These are phyloP conservation scores for Hyaloraphidium curvatum DNA, from an alignment of 192 early-diverging fungal species.

Conservation along the genomic window DNA sequence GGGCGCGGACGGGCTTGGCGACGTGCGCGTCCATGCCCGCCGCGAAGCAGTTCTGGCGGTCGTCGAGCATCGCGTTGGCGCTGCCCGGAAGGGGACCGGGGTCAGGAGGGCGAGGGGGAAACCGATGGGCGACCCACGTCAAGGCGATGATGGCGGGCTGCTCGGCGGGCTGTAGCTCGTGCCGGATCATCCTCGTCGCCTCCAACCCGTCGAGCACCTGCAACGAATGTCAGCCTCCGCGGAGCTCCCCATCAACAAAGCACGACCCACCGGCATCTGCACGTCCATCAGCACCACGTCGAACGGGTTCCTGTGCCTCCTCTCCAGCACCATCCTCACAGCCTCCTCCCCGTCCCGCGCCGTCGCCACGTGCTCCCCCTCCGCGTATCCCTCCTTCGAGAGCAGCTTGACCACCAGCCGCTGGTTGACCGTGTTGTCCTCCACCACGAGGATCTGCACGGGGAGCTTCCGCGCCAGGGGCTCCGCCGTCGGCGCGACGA, in stretches of 20 bases:
- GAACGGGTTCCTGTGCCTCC: too few species aligned
- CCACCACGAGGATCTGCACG: neutral
- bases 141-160: constrained; percentile 11
- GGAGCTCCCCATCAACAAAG: too few species aligned
- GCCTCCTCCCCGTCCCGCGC: too few species aligned
- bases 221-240: too few species aligned
- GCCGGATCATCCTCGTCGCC: constrained; percentile 8
- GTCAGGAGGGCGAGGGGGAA: too few species aligned
- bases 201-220: constrained; percentile 10
- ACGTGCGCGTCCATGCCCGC: constrained; percentile 15
- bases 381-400: too few species aligned
- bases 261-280: too few species aligned
- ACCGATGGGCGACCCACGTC: too few species aligned
- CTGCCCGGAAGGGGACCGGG: too few species aligned
- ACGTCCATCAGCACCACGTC: too few species aligned
- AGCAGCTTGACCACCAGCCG: neutral
- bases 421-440: neutral
- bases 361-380: too few species aligned
- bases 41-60: constrained; percentile 9
- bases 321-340: too few species aligned
- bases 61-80: constrained; percentile 13
- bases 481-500: neutral
- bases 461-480: neutral
- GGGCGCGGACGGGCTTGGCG: constrained; percentile 12
- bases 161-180: neutral